These are phyloP conservation scores for Trichoderma virens DNA, from an alignment of 495 filamentous ascomycete genomes.

Conservation along the genomic window DNA sequence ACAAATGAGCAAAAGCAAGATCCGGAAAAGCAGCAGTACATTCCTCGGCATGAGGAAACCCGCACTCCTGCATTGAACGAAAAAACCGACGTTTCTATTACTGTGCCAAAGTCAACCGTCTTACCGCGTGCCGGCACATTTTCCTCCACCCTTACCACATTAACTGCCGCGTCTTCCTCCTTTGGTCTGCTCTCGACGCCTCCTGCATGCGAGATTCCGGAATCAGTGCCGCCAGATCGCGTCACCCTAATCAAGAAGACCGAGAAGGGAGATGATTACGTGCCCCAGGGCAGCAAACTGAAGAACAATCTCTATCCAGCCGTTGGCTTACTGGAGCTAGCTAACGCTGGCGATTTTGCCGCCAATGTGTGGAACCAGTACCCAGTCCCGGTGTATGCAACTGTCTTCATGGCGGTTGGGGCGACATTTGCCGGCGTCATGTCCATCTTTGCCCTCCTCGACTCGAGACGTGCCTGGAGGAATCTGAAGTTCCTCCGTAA, in stretches of 20 bases:
- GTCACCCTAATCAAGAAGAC: not conserved
- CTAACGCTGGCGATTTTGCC: constrained; percentile 44
- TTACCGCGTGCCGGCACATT: not conserved
- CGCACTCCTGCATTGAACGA: not conserved
- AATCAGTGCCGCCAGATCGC: not conserved
- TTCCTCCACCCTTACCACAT: not conserved
- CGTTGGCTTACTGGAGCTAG: constrained; percentile 41
- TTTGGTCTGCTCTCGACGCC: not conserved
- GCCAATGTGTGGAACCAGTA: constrained; percentile 46
- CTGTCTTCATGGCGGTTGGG: constrained; percentile 42
- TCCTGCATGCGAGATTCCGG: not conserved
- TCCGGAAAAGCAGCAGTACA: not conserved
- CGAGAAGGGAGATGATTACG: not conserved
- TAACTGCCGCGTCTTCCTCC: not conserved
- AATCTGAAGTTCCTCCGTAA: constrained; percentile 33
- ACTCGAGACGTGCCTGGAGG: constrained; percentile 31
- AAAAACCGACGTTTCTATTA: not conserved
- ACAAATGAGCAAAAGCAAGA: not conserved
- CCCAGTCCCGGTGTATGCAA: constrained; percentile 36
- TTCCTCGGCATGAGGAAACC: not conserved
- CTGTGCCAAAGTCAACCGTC: not conserved
- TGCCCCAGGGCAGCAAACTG: constrained; percentile 14
- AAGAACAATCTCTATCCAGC: constrained; percentile 37
- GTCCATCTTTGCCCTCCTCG: constrained; percentile 31
- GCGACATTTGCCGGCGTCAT: constrained; percentile 36